phyloP scores from a whole-genome alignment of 139 green algal genomes.

The Zygnema circumcarinatum region DNA sequence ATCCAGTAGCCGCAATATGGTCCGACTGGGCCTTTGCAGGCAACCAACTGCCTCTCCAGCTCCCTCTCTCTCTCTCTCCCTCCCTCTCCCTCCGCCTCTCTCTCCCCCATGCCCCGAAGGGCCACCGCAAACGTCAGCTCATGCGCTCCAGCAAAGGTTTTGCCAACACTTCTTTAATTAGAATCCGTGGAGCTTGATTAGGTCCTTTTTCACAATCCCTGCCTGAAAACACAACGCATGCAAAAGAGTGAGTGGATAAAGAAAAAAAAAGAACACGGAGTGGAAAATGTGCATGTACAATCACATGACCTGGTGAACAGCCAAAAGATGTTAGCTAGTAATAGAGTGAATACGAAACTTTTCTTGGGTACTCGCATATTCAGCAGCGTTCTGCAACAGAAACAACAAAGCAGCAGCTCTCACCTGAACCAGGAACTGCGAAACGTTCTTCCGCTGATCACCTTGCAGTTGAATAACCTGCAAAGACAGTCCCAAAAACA shows the following conservation, averaged over 20 bases:
- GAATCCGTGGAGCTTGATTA: conserved; percentile 98
- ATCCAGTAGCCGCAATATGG: neutral
- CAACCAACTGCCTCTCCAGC: conserved; percentile 14
- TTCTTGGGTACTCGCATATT: no score
- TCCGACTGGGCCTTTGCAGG: neutral
- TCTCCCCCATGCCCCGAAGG: neutral
- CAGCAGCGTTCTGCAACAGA: no score
- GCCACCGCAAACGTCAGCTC: neutral
- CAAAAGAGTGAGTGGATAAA: neutral
- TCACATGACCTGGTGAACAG: no score
- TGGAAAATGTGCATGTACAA: no score
- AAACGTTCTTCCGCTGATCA: conserved; percentile 99
- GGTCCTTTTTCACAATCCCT: conserved; percentile 96
- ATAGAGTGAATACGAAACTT: no score
- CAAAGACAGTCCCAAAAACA: conserved; percentile 19
- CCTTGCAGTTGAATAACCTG: conserved; percentile 98
- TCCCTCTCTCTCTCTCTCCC: neutral
- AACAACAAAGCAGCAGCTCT: no score
- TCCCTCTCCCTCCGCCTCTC: neutral
- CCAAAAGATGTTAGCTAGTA: no score
- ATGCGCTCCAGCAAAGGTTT: neutral
- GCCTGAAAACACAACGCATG: conserved; percentile 60
- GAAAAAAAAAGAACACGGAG: neutral
- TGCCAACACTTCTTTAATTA: conserved; percentile 70
- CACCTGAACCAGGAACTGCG: conserved; percentile 82